Evolutionary conservation across 306 rosid species (phyloP), one percentile per base, ranked within the genome.

Genomic region (Hylodesmum podocarpum): DNA sequence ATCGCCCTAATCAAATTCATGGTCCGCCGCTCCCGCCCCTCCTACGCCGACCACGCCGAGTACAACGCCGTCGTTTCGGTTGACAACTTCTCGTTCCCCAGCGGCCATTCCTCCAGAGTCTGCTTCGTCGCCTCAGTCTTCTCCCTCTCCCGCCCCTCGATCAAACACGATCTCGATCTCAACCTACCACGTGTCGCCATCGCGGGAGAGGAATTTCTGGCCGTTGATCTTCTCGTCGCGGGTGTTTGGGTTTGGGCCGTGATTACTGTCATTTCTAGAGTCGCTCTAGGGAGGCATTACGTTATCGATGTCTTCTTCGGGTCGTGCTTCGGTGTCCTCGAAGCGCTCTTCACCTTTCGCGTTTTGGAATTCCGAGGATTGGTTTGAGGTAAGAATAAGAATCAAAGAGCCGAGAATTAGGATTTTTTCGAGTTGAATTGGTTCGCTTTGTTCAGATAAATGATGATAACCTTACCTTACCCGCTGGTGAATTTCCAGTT

Each of bases 21-120:
- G 58, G 73, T 88, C 57, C 90, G 90, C 65, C 84, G 93, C 63
- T 61, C 93, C 58, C 94, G 98, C 40, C 95, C 94, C 16, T 41
- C 82, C 66, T 88, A 93, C 85, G 79, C 87, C 80, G 50, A 66
- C 29, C 72, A 79, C 80, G 49, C 44, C 40, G 61, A 68, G 10
- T 90, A 89, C 87, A 82, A 40, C 74, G 87, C 87, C 62, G 90
- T 87, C 63, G 88, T 90, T 25, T 53, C 89, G 2, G 87, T 80
- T 36, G 98, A 93, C 50, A 86, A 85, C 31, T 93, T 86, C 83
- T 86, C 98, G 53, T 87, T 93, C 70, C 98, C 90, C 13, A 87
- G 90, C 46, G 98, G 93, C 8, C 96, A 90, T 80, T 82, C 93
- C 47, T 89, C 98, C n/a, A 75, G 90, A 71, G 94, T 88, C 16